Percentiles rank a stretch among this genome's conserved stretches.
phyloP scores from a whole-genome alignment of 2,329 filamentous ascomycete species.

The Cytospora schulzeri region DNA sequence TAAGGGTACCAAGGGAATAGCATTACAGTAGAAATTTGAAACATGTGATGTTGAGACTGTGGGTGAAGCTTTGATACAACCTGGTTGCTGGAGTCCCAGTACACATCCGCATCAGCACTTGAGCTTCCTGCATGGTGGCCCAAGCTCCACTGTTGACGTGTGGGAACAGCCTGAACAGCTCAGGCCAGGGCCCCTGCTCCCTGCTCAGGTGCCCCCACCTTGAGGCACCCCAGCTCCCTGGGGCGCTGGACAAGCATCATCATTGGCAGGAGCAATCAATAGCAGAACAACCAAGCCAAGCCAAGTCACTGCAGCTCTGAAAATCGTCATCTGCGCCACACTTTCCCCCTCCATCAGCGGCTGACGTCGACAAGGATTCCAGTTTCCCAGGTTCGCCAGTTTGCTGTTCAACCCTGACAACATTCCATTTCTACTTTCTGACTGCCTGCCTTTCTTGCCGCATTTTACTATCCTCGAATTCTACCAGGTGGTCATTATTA shows the following conservation, averaged over 20 bases:
- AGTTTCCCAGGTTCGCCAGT: background rate
- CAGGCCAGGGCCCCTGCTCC: background rate
- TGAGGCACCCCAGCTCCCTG: too few species aligned
- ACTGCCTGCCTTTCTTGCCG: background rate
- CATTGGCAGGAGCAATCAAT: background rate
- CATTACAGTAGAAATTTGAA: too few species aligned
- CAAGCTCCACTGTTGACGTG: constrained; percentile 7
- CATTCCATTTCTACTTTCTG: background rate
- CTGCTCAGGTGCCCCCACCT: background rate
- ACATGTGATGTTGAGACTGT: too few species aligned
- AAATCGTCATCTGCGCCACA: constrained; percentile 26
- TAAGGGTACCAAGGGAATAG: too few species aligned
- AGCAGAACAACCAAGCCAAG: too few species aligned
- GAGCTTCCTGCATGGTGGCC: background rate
- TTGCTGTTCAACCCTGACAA: background rate
- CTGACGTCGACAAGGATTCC: constrained; percentile 20
- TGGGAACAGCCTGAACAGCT: background rate
- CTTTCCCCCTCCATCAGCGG: constrained; percentile 9
- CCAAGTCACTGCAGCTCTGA: constrained; percentile 1
- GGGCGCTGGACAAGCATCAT: background rate
- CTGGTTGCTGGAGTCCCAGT: too few species aligned
- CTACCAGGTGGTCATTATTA: background rate
- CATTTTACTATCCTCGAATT: constrained; percentile 3
- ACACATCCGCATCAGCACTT: too few species aligned
- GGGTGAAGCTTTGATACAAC: too few species aligned